phyloP scores from a whole-genome alignment of 306 rosid species.

The Clitoria ternatea region DNA sequence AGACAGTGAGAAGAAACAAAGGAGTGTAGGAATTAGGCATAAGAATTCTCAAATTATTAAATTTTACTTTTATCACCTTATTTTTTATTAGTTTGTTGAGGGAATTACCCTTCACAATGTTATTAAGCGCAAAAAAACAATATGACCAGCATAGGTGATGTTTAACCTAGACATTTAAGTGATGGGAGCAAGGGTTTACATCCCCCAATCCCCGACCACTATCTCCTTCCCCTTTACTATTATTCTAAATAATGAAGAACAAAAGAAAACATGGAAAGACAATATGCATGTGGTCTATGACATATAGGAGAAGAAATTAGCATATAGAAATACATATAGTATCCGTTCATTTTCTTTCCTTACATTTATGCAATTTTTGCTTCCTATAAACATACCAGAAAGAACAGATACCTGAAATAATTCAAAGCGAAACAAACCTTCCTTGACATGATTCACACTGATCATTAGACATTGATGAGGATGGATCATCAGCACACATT shows the following conservation, averaged over 20 bases:
- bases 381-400: background rate
- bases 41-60: background rate
- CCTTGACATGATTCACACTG: constrained; percentile 24
- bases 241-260: too few relatives aligned
- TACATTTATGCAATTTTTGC: background rate
- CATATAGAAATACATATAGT: background rate
- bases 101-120: background rate
- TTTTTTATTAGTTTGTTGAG: background rate
- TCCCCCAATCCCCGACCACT: too few relatives aligned
- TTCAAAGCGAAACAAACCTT: constrained; percentile 45
- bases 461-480: constrained; percentile 34
- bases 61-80: background rate
- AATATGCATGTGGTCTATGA: too few relatives aligned
- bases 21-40: background rate
- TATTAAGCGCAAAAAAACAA: too few relatives aligned
- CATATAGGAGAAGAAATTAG: background rate
- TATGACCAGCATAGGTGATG: too few relatives aligned
- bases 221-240: too few relatives aligned
- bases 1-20: background rate
- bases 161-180: too few relatives aligned
- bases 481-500: constrained; percentile 16
- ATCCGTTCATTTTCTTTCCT: background rate
- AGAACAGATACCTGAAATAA: background rate
- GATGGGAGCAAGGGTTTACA: too few relatives aligned
- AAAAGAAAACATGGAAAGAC: too few relatives aligned